phyloP scores from a whole-genome alignment of 768 basidiomycete genomes.

The Asterophora parasitica region DNA sequence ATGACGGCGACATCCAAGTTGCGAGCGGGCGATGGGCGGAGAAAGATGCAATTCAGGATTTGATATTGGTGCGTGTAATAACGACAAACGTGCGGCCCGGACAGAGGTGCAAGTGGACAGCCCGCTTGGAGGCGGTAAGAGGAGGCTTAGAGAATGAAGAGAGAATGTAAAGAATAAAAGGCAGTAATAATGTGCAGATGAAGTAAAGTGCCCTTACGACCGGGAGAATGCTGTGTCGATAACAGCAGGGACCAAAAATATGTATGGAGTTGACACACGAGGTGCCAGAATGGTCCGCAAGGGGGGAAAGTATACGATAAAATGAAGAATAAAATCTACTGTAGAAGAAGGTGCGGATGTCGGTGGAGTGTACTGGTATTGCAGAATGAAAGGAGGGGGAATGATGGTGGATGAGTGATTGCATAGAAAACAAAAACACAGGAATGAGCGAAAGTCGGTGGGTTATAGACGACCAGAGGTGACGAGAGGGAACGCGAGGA shows the following conservation, averaged over 20 bases:
- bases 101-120: slow-evolving; percentile 16
- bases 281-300: slow-evolving; percentile 31
- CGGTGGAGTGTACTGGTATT: slow-evolving; percentile 42
- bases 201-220: slow-evolving; percentile 24
- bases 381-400: slow-evolving; percentile 37
- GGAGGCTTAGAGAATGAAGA: slow-evolving; percentile 14
- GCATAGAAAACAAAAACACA: slow-evolving; percentile 46
- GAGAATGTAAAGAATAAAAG: slow-evolving; percentile 29
- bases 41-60: slow-evolving; percentile 13
- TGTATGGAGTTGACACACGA: slow-evolving; percentile 24
- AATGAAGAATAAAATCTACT: slow-evolving; percentile 83
- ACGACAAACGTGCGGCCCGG: slow-evolving; percentile 14
- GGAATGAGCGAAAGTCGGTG: slow-evolving; percentile 38
- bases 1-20: neutral
- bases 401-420: slow-evolving; percentile 47
- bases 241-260: slow-evolving; percentile 29
- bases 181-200: slow-evolving; percentile 39
- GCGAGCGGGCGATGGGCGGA: neutral
- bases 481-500: slow-evolving; percentile 24
- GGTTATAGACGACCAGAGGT: slow-evolving; percentile 38
- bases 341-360: slow-evolving; percentile 53
- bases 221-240: slow-evolving; percentile 7
- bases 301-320: slow-evolving; percentile 55
- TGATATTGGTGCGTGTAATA: slow-evolving; percentile 21
- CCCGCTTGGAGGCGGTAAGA: slow-evolving; percentile 13